Percentiles rank a stretch among this genome's conserved stretches.
These are phyloP conservation scores for Clarireedia hainanense DNA, from an alignment of 2,329 filamentous ascomycete genomes.

Conservation along the genomic window DNA sequence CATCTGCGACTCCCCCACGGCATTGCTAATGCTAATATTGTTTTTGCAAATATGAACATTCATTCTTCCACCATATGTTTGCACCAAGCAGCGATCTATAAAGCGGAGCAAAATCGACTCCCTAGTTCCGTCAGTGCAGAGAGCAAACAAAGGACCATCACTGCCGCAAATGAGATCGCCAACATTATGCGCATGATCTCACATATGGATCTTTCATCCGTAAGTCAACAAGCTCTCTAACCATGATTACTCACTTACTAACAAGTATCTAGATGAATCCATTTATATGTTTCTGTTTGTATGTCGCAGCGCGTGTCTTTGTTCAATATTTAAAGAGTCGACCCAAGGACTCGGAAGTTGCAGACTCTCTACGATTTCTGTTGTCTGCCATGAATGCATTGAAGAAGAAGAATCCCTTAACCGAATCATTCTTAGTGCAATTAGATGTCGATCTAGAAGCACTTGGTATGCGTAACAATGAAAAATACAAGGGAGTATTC, in stretches of 20 bases:
- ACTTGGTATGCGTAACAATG: constrained; percentile 51
- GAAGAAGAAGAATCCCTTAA: constrained; percentile 80
- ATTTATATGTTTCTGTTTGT: constrained; percentile 91
- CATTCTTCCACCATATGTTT: constrained; percentile 94
- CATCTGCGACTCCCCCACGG: constrained; percentile 73
- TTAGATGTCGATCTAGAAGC: constrained; percentile 85
- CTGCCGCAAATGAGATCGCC: constrained; percentile 86
- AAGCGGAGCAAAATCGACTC: constrained; percentile 82
- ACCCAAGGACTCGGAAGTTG: constrained; percentile 74
- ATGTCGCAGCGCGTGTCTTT: constrained; percentile 91
- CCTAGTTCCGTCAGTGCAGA: constrained; percentile 72
- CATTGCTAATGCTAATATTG: constrained; percentile 70
- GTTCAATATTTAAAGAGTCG: constrained; percentile 92
- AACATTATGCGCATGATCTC: constrained; percentile 94
- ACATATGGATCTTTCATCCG: constrained; percentile 74
- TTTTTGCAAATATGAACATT: constrained; percentile 95
- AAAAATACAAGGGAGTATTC: constrained; percentile 48
- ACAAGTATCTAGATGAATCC: constrained; percentile 72
- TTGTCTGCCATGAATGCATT: constrained; percentile 84
- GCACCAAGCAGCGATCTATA: constrained; percentile 98
- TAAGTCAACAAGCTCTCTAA: constrained; percentile 39
- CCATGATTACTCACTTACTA: background rate
- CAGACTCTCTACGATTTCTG: constrained; percentile 80
- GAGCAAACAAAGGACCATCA: constrained; percentile 88
- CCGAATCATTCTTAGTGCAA: constrained; percentile 90